These are phyloP conservation scores for Fusarium poae DNA, from an alignment of 2,329 filamentous ascomycete species.

Conservation along the genomic window DNA sequence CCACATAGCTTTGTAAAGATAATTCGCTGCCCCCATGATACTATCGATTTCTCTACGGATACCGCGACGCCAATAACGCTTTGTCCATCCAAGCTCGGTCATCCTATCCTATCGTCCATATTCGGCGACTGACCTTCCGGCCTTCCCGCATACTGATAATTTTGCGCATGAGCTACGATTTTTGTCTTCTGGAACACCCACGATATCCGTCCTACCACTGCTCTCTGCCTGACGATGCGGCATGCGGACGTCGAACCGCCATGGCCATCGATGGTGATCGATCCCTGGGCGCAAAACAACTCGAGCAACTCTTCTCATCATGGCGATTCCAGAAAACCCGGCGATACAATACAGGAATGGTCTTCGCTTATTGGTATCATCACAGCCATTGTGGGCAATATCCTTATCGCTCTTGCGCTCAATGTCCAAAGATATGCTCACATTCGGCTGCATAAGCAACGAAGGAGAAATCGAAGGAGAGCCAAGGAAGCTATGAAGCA, in stretches of 20 bases:
- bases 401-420: constrained; percentile 93
- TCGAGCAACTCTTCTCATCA: constrained; percentile 34
- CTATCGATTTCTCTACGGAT: constrained; percentile 28
- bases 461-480: constrained; percentile 67
- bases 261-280: constrained; percentile 40
- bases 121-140: constrained; percentile 24
- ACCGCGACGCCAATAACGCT: constrained; percentile 29
- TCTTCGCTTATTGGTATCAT: constrained; percentile 95
- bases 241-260: constrained; percentile 43
- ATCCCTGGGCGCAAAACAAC: constrained; percentile 34
- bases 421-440: constrained; percentile 98
- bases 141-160: constrained; percentile 11
- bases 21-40: constrained; percentile 45
- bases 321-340: constrained; percentile 52
- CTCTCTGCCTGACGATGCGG: constrained; percentile 46
- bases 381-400: constrained; percentile 91
- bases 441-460: constrained; percentile 81
- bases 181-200: constrained; percentile 33
- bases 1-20: constrained; percentile 36
- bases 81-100: constrained; percentile 32
- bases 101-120: constrained; percentile 22
- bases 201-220: constrained; percentile 25
- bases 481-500: constrained; percentile 67
- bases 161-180: constrained; percentile 11
- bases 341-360: constrained; percentile 75